phyloP scores from a whole-genome alignment of 371 early-diverging fungal genomes.

The Apophysomyces sp. region DNA sequence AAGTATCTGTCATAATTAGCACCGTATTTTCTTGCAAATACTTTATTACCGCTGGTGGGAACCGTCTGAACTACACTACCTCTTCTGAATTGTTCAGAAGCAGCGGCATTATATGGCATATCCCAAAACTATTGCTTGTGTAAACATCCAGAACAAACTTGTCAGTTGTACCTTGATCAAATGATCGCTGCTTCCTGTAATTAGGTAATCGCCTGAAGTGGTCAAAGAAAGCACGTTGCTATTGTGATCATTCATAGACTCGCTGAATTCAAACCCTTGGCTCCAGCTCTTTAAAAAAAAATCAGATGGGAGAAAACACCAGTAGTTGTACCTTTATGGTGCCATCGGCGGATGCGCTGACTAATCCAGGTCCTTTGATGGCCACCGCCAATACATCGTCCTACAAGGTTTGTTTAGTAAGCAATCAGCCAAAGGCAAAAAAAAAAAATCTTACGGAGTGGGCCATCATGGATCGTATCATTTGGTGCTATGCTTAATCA shows the following conservation, averaged over 20 bases:
- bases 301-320: background rate
- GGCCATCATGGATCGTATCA: conserved; percentile 66
- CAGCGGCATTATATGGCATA: conserved; percentile 17
- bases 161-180: conserved; percentile 52
- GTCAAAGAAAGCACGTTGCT: conserved; percentile 69
- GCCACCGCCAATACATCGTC: conserved; percentile 71
- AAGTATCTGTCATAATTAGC: conserved; percentile 32
- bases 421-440: background rate
- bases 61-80: conserved; percentile 21
- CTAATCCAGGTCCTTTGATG: conserved; percentile 48
- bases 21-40: background rate
- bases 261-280: conserved; percentile 62
- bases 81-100: conserved; percentile 30
- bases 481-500: conserved; percentile 44
- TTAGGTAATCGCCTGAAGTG: conserved; percentile 54
- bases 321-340: conserved; percentile 56
- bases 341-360: conserved; percentile 78
- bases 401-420: conserved; percentile 17
- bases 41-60: conserved; percentile 21
- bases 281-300: conserved; percentile 59
- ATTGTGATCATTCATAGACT: conserved; percentile 59
- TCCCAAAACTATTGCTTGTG: conserved; percentile 28
- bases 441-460: conserved; percentile 47
- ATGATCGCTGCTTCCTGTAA: conserved; percentile 72
- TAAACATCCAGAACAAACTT: background rate